Evolutionary conservation across 2,329 filamentous ascomycete genomes (phyloP), one percentile per base, ranked within the genome.

Genomic region (Dactylellina cionopaga): DNA sequence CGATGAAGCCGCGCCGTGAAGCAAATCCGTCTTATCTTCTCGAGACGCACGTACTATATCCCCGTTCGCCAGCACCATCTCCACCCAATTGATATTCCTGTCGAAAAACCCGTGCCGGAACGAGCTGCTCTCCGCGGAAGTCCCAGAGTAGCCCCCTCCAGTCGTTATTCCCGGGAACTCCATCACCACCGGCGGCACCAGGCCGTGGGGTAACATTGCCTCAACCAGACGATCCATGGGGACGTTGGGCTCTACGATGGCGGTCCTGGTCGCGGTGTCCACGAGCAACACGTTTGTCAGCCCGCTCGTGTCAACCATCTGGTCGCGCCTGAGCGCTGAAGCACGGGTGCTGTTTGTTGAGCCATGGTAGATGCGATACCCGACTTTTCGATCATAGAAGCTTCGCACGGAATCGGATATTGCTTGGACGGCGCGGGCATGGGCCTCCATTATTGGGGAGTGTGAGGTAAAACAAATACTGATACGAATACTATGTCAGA

Each of bases 161-260:
- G 85, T 85, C 0, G 89, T 91, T 74, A 90, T 91, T 0, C 87
- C 87, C 0, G 88, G 88, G 52, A 91, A 88, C 76, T 91, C 89
- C 86, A 90, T 90, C 2, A 91, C 87, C 0, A 91, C 87, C 0
- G 84, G 85, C 0, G 85, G 88, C 0, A 91, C 79, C 0, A 90
- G 80, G 0, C 85, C 85, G 51, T 86, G 77, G 3, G 80, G 78
- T 47, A 88, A 76, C 0, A 87, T 87, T 0, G 83, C 85, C 58
- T 85, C 83, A 0, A 90, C 84, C 1, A 91, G 81, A 0, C 81
- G 80, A 68, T 89, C 88, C 88, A 91, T 90, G 0, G 87, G 82
- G 2, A 91, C 88, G 75, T 90, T 91, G 0, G 88, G 88, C 76
- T 91, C 88, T 0, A 90, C 88, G 0, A 87, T 76, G 49, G 81